phyloP scores from a whole-genome alignment of 192 early-diverging fungal species.

The Gryganskiella cystojenkinii region DNA sequence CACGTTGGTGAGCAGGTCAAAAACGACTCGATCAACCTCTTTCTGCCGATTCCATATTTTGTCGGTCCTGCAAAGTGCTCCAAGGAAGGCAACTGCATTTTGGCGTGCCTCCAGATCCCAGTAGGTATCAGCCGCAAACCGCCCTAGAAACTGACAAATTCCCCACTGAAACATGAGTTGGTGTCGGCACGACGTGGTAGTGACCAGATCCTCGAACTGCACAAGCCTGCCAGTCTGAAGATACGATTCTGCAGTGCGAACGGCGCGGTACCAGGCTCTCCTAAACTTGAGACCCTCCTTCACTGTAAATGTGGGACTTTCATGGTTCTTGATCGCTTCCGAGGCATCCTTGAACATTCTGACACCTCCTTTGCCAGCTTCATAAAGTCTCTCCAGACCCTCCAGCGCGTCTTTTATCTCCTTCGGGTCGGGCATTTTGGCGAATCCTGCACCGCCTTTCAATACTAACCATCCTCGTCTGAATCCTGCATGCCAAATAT shows the following conservation, averaged over 20 bases:
- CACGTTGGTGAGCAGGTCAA: neutral
- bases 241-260: conserved; percentile 1
- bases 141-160: neutral
- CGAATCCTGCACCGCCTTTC: neutral
- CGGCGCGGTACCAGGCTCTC: conserved; percentile 2
- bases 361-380: neutral
- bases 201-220: neutral
- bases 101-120: neutral
- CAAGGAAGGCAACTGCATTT: neutral
- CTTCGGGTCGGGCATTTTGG: neutral
- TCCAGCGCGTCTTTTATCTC: neutral
- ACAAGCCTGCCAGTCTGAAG: neutral
- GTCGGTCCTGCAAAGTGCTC: neutral
- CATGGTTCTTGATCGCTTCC: neutral
- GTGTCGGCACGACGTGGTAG: neutral
- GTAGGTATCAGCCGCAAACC: neutral
- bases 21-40: neutral
- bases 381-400: neutral
- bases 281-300: conserved; percentile 9
- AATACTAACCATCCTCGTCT: neutral
- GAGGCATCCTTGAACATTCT: neutral
- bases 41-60: neutral
- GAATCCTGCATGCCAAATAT: conserved; percentile 1
- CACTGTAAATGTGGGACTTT: neutral
- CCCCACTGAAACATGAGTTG: neutral